Percentiles rank a stretch among this genome's conserved stretches.
Evolutionary conservation across 345 rosid genomes (phyloP).

Genomic region (Physaria fendleri): DNA sequence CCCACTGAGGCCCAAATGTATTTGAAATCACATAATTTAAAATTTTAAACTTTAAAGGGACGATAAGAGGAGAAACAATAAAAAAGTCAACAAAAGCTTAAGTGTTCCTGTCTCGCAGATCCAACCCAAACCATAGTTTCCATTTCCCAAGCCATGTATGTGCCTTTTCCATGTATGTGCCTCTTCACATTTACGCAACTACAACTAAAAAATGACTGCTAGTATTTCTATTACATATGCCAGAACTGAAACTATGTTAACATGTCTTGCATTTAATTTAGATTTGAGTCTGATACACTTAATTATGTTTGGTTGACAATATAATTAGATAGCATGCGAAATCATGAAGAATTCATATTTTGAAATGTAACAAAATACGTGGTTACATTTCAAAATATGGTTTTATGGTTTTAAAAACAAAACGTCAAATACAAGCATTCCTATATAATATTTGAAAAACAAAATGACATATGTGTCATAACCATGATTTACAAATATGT

Average conservation of each 20-base stretch:
- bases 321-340: conserved; percentile 22
- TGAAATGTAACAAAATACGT: no score
- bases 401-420: no score
- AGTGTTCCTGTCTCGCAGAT: not conserved
- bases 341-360: not conserved
- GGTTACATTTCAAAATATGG: no score
- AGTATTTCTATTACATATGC: not conserved
- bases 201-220: not conserved
- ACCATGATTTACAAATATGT: no score
- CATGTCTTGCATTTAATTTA: conserved; percentile 7
- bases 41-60: no score
- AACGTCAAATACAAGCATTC: no score
- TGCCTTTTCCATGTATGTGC: no score
- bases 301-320: conserved; percentile 18
- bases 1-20: no score
- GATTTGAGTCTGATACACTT: conserved; percentile 3
- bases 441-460: no score
- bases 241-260: not conserved
- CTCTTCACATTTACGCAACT: not conserved
- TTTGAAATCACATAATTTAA: no score
- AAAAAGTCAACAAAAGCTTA: not conserved
- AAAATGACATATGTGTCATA: no score
- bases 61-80: no score
- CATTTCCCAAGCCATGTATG: not conserved
- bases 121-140: not conserved